Evolutionary conservation across 2,329 filamentous ascomycete species (phyloP), one percentile per base, ranked within the genome.

Genomic region (Aspergillus pseudotamarii): DNA sequence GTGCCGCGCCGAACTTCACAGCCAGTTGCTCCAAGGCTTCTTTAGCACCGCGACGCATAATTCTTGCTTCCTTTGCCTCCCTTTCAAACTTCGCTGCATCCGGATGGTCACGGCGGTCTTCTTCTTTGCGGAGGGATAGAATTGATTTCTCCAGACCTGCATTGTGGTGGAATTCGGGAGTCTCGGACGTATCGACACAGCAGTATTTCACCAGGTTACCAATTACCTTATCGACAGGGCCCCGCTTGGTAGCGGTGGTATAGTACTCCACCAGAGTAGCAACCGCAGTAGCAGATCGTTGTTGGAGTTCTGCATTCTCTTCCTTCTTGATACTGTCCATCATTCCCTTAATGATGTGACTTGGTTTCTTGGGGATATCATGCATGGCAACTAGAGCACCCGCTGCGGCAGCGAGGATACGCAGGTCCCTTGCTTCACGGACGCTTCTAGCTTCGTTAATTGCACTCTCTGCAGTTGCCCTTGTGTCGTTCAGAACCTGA

Each of bases 311-410:
- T 32, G 90, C 80, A 72, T 96, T 98, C 71, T 97, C 95, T 75
- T 99, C 96, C 43, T 89, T 89, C 79, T 98, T 99, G 73, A 99
- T 87, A 72, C 94, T 98, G 76, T 99, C 95, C 95, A 99, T 99
- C 78, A 99, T 91, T 2, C 89, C 92, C 79, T 97, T 97, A 80
- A 99, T 99, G 14, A 97, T 88, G 21, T 90, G 87, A 65, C 92
- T 93, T 11, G 94, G 93, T 76, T 96, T 98, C 86, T 97, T 98
- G 0, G 96, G 94, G 11, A 97, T 85, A 34, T 91, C 85, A 62
- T 89, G 88, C 80, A 98, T 89, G n/a, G 93, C 91, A 56, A 99
- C 91, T 61, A 98, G 81, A 12, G 94, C 94, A 67, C 92, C 93
- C 12, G 94, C 93, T 23, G 93, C 92, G 8, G 92, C 91, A 19